A percentile compares a stretch with the other conserved stretches of the same genome.
These are phyloP conservation scores for Arthrobotrys sphaeroides DNA, from an alignment of 2,329 filamentous ascomycete species.

Conservation along the genomic window DNA sequence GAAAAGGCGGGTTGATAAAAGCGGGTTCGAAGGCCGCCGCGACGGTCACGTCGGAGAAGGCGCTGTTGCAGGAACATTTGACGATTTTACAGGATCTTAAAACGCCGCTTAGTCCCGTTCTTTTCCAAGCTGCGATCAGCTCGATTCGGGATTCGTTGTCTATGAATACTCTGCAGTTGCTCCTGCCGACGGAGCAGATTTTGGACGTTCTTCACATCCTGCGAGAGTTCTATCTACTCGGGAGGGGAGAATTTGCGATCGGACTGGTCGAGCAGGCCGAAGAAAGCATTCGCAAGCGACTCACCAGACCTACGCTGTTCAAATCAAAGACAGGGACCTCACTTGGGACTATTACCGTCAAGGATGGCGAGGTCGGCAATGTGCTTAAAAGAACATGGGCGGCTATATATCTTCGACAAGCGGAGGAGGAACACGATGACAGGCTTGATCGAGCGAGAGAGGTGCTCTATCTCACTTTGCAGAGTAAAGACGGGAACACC, in stretches of 20 bases:
- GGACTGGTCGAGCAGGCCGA: slow-evolving; percentile 87
- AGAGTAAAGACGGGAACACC: slow-evolving; percentile 61
- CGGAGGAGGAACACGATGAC: slow-evolving; percentile 77
- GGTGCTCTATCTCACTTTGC: slow-evolving; percentile 74
- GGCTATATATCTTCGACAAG: slow-evolving; percentile 77
- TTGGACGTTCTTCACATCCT: slow-evolving; percentile 79
- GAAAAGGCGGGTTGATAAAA: slow-evolving; percentile 62
- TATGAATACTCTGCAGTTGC: slow-evolving; percentile 80
- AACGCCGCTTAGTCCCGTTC: slow-evolving; percentile 77
- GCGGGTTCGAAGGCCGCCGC: slow-evolving; percentile 55
- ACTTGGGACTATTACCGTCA: slow-evolving; percentile 66
- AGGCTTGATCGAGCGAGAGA: slow-evolving; percentile 83
- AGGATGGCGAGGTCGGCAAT: slow-evolving; percentile 84
- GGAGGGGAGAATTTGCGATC: slow-evolving; percentile 89
- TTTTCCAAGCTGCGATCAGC: slow-evolving; percentile 76
- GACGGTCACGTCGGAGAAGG: slow-evolving; percentile 58
- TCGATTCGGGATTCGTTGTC: slow-evolving; percentile 83
- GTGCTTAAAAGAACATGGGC: slow-evolving; percentile 82
- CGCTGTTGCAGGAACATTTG: slow-evolving; percentile 58
- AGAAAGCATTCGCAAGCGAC: slow-evolving; percentile 77
- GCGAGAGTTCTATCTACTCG: slow-evolving; percentile 85
- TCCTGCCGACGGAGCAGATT: slow-evolving; percentile 80
- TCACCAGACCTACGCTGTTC: slow-evolving; percentile 68
- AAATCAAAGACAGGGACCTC: slow-evolving; percentile 66
- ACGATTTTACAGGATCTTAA: slow-evolving; percentile 55